A percentile compares a stretch with the other conserved stretches of the same genome.
phyloP scores from a whole-genome alignment of 495 filamentous ascomycete genomes.

The Penicillium longicatenatum region DNA sequence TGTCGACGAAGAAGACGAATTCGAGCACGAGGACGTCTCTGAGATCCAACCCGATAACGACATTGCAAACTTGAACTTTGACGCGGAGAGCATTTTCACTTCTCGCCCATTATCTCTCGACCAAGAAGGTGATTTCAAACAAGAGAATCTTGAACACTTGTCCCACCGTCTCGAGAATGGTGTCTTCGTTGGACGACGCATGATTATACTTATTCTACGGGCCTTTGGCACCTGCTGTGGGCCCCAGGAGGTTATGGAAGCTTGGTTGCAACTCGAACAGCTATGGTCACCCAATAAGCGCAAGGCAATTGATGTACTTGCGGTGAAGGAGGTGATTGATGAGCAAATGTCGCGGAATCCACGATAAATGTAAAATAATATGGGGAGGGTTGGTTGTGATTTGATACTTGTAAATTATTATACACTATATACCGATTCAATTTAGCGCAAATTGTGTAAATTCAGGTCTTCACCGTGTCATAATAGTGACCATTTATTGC shows the following conservation, averaged over 20 bases:
- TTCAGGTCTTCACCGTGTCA: background rate
- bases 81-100: constrained; percentile 1
- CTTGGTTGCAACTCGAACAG: constrained; percentile 44
- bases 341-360: constrained; percentile 32
- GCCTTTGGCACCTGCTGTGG: constrained; percentile 46
- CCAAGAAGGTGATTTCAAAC: constrained; percentile 23
- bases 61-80: constrained; percentile 3
- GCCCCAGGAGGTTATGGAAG: constrained; percentile 40
- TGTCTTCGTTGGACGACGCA: constrained; percentile 45
- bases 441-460: constrained; percentile 15
- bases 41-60: constrained; percentile 22
- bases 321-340: constrained; percentile 43
- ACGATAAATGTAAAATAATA: constrained; percentile 11
- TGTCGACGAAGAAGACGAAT: background rate
- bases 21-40: background rate
- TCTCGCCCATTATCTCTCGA: constrained; percentile 14
- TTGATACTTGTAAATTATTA: constrained; percentile 39
- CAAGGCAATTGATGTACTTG: constrained; percentile 38
- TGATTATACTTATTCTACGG: constrained; percentile 42
- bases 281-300: constrained; percentile 46
- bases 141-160: constrained; percentile 15
- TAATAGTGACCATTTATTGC: too few relatives aligned
- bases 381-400: background rate
- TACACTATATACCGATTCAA: constrained; percentile 32
- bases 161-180: constrained; percentile 43